Evolutionary conservation across 2,329 filamentous ascomycete species (phyloP).

Genomic region (Trichoderma harzianum): DNA sequence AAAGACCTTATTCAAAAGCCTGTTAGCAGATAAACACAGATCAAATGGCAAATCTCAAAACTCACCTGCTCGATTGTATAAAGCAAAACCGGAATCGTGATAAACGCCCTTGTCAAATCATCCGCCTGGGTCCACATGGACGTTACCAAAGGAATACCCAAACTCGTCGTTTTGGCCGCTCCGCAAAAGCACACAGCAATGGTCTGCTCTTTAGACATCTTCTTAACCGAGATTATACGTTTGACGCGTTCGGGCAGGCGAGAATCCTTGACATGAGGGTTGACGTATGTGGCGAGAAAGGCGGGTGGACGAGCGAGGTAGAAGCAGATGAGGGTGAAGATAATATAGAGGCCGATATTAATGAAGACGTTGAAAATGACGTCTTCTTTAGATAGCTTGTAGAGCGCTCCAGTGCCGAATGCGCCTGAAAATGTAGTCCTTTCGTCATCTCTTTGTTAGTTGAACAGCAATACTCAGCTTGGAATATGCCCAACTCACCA

Average conservation of each 20-base stretch:
- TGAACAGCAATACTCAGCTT: too few relatives aligned
- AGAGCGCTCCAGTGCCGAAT: constrained; percentile 62
- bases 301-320: constrained; percentile 44
- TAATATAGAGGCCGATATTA: constrained; percentile 58
- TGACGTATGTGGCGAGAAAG: constrained; percentile 32
- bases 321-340: constrained; percentile 63
- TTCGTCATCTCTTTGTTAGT: constrained; percentile 5
- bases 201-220: constrained; percentile 58
- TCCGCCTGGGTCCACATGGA: constrained; percentile 63
- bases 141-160: constrained; percentile 65
- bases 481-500: constrained; percentile 36
- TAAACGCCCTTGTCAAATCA: constrained; percentile 52
- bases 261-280: constrained; percentile 34
- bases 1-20: constrained; percentile 31
- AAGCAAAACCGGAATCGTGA: constrained; percentile 62
- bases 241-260: constrained; percentile 28
- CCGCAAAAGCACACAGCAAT: constrained; percentile 71
- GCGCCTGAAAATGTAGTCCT: constrained; percentile 67
- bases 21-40: neutral
- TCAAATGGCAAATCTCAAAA: constrained; percentile 3
- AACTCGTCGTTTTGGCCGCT: constrained; percentile 67
- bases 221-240: constrained; percentile 44
- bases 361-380: constrained; percentile 66
- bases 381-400: constrained; percentile 54
- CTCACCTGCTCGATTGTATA: constrained; percentile 56